Percentiles rank a stretch among this genome's conserved stretches.
phyloP scores from a whole-genome alignment of 768 basidiomycete species.

The Leccinellum luteum region DNA sequence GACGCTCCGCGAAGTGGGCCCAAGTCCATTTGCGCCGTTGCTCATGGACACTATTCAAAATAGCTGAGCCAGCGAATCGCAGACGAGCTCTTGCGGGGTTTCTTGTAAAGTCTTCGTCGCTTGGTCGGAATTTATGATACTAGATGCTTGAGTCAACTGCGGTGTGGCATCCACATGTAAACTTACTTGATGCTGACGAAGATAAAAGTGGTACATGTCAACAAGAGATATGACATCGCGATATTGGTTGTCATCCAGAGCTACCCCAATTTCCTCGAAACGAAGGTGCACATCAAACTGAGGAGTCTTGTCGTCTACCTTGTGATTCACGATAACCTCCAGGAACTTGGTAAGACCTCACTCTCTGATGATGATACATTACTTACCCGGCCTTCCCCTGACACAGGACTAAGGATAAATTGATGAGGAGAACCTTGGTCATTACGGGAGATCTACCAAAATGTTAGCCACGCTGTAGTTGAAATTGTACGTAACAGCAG shows the following conservation, averaged over 20 bases:
- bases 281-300: constrained; percentile 83
- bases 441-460: constrained; percentile 50
- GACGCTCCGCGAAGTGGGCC: constrained; percentile 82
- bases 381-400: constrained; percentile 86
- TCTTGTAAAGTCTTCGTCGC: constrained; percentile 51
- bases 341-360: constrained; percentile 2
- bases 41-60: constrained; percentile 80
- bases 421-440: constrained; percentile 59
- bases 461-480: constrained; percentile 1
- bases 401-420: constrained; percentile 93
- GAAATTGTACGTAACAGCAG: constrained; percentile 4
- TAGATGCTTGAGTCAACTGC: constrained; percentile 14
- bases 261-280: constrained; percentile 91
- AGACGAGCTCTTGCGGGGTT: constrained; percentile 70
- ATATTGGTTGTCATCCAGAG: constrained; percentile 92
- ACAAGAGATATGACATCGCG: constrained; percentile 88
- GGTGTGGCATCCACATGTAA: not conserved
- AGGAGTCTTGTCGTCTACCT: constrained; percentile 68
- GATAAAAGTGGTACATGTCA: constrained; percentile 96
- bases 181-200: constrained; percentile 73
- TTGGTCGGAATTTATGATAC: constrained; percentile 83
- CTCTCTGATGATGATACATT: not conserved
- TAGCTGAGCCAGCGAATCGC: constrained; percentile 75
- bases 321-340: constrained; percentile 81
- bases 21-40: constrained; percentile 87